Conservation (phyloP, 257 asterid species). For the Solanum peruvianum region DNA sequence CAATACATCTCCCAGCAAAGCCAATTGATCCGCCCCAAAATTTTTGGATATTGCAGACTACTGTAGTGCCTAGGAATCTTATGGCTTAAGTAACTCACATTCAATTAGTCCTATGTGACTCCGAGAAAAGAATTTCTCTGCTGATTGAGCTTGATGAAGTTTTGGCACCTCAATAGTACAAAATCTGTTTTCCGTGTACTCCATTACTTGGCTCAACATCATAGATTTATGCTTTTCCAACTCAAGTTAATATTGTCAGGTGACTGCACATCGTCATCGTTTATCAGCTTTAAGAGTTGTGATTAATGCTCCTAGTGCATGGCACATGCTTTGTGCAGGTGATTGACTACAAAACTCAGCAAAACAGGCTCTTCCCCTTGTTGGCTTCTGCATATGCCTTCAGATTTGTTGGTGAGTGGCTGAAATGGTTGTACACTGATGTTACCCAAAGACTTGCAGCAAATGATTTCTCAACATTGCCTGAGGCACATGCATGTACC, state of each 20-base stretch:
- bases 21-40: background rate
- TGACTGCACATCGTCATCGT: background rate
- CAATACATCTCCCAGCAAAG: background rate
- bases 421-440: constrained; percentile 81
- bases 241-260: background rate
- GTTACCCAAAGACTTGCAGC: constrained; percentile 73
- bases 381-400: constrained; percentile 97
- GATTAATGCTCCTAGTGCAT: background rate
- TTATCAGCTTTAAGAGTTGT: background rate
- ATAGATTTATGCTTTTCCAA: background rate
- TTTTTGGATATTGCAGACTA: background rate
- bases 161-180: background rate
- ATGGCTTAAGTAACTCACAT: background rate
- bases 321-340: constrained; percentile 32
- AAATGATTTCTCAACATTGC: constrained; percentile 84
- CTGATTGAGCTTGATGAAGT: background rate
- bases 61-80: background rate
- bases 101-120: background rate
- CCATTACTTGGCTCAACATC: background rate
- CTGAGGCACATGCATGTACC: constrained; percentile 97
- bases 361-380: constrained; percentile 85
- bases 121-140: background rate
- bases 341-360: constrained; percentile 94
- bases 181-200: background rate
- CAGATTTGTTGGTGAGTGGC: constrained; percentile 97